Evolutionary conservation across 352 stramenopile genomes (phyloP).

Genomic region (Phytopythium montanum): DNA sequence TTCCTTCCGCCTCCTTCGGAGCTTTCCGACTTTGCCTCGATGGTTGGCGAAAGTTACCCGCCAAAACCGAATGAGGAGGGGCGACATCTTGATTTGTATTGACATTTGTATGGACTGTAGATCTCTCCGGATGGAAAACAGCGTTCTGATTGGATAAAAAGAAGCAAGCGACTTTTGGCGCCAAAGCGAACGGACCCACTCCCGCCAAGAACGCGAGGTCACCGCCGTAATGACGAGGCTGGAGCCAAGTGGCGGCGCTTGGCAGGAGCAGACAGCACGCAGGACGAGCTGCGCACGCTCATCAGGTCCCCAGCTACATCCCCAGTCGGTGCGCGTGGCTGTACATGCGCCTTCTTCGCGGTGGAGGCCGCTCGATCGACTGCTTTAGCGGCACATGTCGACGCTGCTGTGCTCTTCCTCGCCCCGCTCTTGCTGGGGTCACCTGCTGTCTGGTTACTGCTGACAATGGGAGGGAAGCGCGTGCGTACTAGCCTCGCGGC

Average conservation of each 20-base stretch:
- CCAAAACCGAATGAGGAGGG: slow-evolving; percentile 4
- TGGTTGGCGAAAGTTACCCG: slow-evolving; percentile 25
- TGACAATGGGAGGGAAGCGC: background rate
- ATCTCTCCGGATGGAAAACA: background rate
- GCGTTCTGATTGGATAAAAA: background rate
- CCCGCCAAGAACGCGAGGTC: background rate
- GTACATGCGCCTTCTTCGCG: background rate
- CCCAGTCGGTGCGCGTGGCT: background rate
- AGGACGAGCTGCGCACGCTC: background rate
- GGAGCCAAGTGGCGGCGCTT: background rate
- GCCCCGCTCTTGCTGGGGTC: background rate
- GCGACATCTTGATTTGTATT: slow-evolving; percentile 11
- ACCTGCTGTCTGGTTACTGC: background rate
- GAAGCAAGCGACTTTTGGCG: background rate
- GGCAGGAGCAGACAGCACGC: background rate
- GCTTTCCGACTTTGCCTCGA: background rate
- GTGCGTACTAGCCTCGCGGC: background rate
- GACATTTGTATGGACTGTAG: background rate
- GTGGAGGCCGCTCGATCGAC: background rate
- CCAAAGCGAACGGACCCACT: background rate
- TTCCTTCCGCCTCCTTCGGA: slow-evolving; percentile 13
- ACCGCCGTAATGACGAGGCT: background rate
- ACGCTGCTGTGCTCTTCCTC: background rate
- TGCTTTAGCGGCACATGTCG: background rate
- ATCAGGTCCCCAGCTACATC: background rate